Base-by-base conservation (phyloP, 2,329 filamentous ascomycete species). In the Aspergillus jensenii region DNA sequence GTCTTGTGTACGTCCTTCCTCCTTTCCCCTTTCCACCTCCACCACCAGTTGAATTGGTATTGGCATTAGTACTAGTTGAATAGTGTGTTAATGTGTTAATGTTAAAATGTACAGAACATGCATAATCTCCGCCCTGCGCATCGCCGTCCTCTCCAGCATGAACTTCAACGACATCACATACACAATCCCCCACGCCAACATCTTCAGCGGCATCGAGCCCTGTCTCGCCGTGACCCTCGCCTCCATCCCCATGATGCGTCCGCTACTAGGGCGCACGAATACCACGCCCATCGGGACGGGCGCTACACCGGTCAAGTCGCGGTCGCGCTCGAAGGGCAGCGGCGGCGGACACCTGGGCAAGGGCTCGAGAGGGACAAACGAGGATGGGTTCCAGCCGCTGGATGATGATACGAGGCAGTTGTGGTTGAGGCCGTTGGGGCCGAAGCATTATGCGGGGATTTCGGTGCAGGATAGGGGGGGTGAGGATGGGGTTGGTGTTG, bases 331-430 rank as follows among this genome's bases (percentile, higher is more conserved):
- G n/a, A 46, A 46, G n/a, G 6, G 4, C 1, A 25, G 23, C 1
- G 37, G 37, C 9, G 17, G 6, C 8, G 27, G 27, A 11, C 27
- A 11, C n/a, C 15, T n/a, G 15, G 43, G 43, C 6, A 46, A 25
- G 21, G 25, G 43, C 1, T 25, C 15, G 4, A 11, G n/a, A 1
- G 12, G 19, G 19, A 44, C 19, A 0, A 55, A 23, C 21, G 61
- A 60, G 19, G 43, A 58, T 9, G 65, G 61, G 5, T 73, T 73
- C 52, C 65, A 66, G 27, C 63, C 59, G 15, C 61, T 73, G 25
- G 61, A 65, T 21, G 70, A 74, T 43, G 60, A 70, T 53, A 64
- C 65, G 27, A 70, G 66, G 6, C 66, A 71, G 62, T 62, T 70
- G 35, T 63, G 63, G 46, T 55, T 74, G 23, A 59, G 65, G 15